These are phyloP conservation scores for Astrephomene gubernaculifera DNA, from an alignment of 139 green algal species.

Conservation along the genomic window DNA sequence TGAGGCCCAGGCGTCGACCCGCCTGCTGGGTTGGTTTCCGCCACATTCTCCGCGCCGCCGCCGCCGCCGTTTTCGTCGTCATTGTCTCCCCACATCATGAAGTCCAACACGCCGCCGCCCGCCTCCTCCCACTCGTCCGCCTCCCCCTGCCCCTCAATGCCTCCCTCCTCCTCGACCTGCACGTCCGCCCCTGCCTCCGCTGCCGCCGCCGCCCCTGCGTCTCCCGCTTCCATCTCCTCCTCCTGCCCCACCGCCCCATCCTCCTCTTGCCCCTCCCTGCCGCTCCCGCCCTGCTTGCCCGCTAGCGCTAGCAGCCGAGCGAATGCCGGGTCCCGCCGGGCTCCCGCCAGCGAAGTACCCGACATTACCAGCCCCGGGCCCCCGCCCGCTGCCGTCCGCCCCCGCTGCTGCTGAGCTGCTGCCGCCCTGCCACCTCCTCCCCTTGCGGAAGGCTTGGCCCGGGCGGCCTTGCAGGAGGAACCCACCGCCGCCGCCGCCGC, in stretches of 20 bases:
- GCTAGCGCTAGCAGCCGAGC: slow-evolving; percentile 17
- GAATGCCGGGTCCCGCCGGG: slow-evolving; percentile 19
- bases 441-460: too few species aligned
- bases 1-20: too few species aligned
- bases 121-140: not conserved
- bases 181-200: not conserved
- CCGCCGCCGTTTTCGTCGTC: not conserved
- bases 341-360: not conserved
- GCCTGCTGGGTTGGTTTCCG: too few species aligned
- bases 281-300: not conserved
- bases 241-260: too few species aligned
- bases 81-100: not conserved
- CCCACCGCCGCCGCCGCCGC: too few species aligned
- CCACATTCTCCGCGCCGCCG: too few species aligned
- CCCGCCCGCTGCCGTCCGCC: not conserved
- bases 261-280: too few species aligned
- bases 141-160: not conserved
- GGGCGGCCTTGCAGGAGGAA: too few species aligned
- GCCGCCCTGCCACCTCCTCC: too few species aligned
- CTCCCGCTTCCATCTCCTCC: too few species aligned
- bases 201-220: not conserved
- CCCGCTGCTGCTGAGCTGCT: too few species aligned
- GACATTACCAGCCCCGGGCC: not conserved
- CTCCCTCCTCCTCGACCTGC: too few species aligned
- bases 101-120: not conserved